Base-by-base conservation (phyloP, 441 rosid species). In the Caryocar brasiliense region DNA sequence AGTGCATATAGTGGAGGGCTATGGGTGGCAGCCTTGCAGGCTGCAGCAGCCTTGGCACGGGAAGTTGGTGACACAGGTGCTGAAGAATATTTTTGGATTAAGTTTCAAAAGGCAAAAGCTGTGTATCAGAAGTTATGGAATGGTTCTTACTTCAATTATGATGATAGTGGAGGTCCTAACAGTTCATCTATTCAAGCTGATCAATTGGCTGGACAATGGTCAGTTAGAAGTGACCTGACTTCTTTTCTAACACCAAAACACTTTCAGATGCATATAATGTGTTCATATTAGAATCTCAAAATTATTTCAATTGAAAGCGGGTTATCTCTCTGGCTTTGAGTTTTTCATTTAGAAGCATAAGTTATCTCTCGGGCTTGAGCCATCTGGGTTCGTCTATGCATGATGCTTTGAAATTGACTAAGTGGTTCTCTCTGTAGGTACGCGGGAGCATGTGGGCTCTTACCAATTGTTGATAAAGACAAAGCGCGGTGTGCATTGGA, bases 121-220 rank as follows among this genome's bases (percentile, higher is more conserved):
- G 90, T 61, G 6, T 90, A 86, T 51, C 77, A 77, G 37, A 82
- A 70, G 62, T 42, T 90, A 22, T 90, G 98, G 98, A 90, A 90
- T 57, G 96, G 98, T 27, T 79, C 95, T 20, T 90, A 90, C 71
- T 86, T 86, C 65, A 73, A 82, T 57, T 90, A 86, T 37, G 98
- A 90, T 62, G 54, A 59, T 29, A 84, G 96, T 40, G 63, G 82
- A 10, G 52, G 95, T 34, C 65, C 47, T 12, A 65, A 65, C 41
- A 84, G 98, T 65, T 66, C 80, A 6, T 86, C 96, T 47, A 90
- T 90, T 45, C 98, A 84, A 60, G 90, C 96, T 47, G 98, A 90
- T 82, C 98, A 90, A 59, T 57, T 90, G 67, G 96, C 98, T 29
- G 98, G 96, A 46, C 95, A 86, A 48, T 90, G 96, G 95, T 90